These are phyloP conservation scores for Cryptosporidium ubiquitum DNA, from an alignment of 169 alveolate genomes.

Conservation along the genomic window DNA sequence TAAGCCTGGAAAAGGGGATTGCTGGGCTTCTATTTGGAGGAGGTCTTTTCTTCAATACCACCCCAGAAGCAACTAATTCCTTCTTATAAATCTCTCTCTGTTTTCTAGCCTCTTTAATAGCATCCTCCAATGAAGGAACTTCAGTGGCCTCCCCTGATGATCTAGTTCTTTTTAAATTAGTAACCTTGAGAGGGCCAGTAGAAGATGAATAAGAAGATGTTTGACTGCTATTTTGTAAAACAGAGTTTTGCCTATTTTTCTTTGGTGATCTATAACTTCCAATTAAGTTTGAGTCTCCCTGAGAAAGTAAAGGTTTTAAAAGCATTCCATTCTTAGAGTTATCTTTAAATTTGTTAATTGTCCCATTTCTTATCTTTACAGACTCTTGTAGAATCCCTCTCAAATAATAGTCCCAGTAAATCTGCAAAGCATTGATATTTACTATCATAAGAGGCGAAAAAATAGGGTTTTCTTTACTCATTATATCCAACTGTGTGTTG, in stretches of 20 bases:
- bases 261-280: not conserved
- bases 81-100: slow-evolving; percentile 52
- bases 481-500: slow-evolving; percentile 29
- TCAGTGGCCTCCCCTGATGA: slow-evolving; percentile 61
- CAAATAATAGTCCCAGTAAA: slow-evolving; percentile 1
- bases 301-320: not conserved
- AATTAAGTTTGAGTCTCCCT: not conserved
- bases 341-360: slow-evolving; percentile 46
- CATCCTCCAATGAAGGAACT: slow-evolving; percentile 67
- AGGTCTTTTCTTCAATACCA: slow-evolving; percentile 39
- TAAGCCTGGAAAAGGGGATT: slow-evolving; percentile 46
- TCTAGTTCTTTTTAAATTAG: slow-evolving; percentile 26
- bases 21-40: slow-evolving; percentile 48
- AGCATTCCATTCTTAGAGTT: not conserved
- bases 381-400: slow-evolving; percentile 36
- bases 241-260: not conserved
- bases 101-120: slow-evolving; percentile 65
- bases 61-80: slow-evolving; percentile 51
- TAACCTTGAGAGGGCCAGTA: not conserved
- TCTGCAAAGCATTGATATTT: not conserved
- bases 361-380: slow-evolving; percentile 31
- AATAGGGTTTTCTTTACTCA: slow-evolving; percentile 32
- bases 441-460: slow-evolving; percentile 41
- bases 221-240: not conserved
- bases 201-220: not conserved